Base-by-base conservation (phyloP, 257 asterid species). In the Agastache rugosa region DNA sequence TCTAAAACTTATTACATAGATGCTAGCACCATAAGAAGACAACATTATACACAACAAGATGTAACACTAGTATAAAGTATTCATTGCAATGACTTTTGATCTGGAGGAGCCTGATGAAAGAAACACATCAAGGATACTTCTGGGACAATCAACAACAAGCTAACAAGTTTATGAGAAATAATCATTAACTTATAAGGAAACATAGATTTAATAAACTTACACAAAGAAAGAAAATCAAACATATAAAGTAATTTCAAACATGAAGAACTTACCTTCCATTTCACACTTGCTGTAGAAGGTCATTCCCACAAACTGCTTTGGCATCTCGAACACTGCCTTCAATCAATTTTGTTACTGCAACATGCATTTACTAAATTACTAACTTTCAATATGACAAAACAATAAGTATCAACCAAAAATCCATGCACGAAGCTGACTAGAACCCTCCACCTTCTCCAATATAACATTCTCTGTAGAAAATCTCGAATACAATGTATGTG, bases 251-350 rank as follows among this genome's bases (percentile, higher is more conserved):
- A 59, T 51, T 53, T 71, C 51, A 27, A 61, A 16, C 67, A 37
- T 8, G 22, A 14, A 58, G 50, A 34, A 83, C 50, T 53, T 79
- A 92, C 99, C 92, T 74, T 89, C 93, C 96, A 95, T 81, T 72
- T 92, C 72, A 66, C 67, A 95, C 85, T 85, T 92, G 98, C 60
- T 63, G 25, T 45, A 92, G 92, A 82, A 89, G 88, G 63, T 82
- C 88, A 20, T 86, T 85, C 73, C 86, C 92, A 71, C 98, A 92
- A 63, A 95, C 89, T 34, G 85, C 85, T 85, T n/a, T 85, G 75
- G 99, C 98, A 83, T 92, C 97, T 82, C 83, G 88, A 68, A 91
- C 74, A 67, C 77, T 84, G 74, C 97, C 91, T 11, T 96, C 96
- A 19, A 63, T 89, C 76, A 93, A 59, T 80, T 80, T 90, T 48